A percentile compares a stretch with the other conserved stretches of the same genome.
Evolutionary conservation across 371 early-diverging fungal species (phyloP).

Genomic region (Dinochytrium kinnereticum): DNA sequence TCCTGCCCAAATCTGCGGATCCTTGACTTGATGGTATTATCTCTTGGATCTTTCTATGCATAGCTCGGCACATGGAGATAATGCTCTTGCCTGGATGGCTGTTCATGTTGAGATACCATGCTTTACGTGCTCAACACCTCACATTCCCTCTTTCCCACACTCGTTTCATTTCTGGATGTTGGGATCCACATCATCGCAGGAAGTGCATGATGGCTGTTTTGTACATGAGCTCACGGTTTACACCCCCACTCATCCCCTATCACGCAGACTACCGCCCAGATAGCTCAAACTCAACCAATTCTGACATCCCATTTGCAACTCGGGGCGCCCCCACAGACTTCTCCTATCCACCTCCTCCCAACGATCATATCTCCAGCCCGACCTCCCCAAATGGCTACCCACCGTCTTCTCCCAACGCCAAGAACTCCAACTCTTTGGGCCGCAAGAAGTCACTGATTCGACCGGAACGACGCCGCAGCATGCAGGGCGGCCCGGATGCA

Average conservation of each 20-base stretch:
- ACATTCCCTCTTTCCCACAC: not conserved
- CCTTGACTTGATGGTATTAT: too few species aligned
- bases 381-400: not conserved
- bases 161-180: too few species aligned
- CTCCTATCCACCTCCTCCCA: not conserved
- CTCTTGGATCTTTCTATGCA: too few species aligned
- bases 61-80: too few species aligned
- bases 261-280: not conserved
- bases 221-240: too few species aligned
- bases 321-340: not conserved
- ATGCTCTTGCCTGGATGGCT: too few species aligned
- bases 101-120: too few species aligned
- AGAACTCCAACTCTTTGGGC: not conserved
- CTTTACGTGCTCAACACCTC: not conserved
- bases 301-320: constrained; percentile 9
- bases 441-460: constrained; percentile 17
- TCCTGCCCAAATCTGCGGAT: too few species aligned
- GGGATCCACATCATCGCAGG: too few species aligned
- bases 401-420: not conserved
- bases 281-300: not conserved
- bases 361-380: not conserved
- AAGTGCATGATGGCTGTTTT: too few species aligned
- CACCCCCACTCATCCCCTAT: not conserved
- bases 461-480: constrained; percentile 7
- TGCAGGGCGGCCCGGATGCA: not conserved